Evolutionary conservation across 2,329 filamentous ascomycete species (phyloP), one percentile per base, ranked within the genome.

Genomic region (Monilinia aucupariae): DNA sequence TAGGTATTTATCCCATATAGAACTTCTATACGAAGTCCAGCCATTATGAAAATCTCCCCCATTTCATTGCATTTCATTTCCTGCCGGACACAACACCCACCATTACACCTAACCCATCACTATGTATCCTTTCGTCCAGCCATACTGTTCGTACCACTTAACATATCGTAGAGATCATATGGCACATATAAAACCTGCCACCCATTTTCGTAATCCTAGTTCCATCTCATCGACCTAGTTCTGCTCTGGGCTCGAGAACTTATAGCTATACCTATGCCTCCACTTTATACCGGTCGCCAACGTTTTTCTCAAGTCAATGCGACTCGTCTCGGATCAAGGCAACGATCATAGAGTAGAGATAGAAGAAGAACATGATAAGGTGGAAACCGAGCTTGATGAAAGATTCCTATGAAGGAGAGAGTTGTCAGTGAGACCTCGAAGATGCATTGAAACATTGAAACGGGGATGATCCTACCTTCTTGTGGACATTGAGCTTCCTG

Each of bases 291-390:
- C 68, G 64, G 22, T 66, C 62, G 59, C 65, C 52, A 37, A 72
- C 71, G 45, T 68, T 66, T 50, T 62, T 64, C 30, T 52, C 37
- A 64, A 71, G 71, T 87, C 88, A 96, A 78, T 92, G 85, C 65
- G 89, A 85, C 80, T 99, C 94, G 78, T 97, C 94, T 74, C 89
- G 88, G 81, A 99, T 99, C 67, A 99, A 84, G 69, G 94, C 68
- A 9, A 67, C 66, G 71, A 73, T 73, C 71, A 73, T 73, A 15
- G 68, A 96, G 85, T 96, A 96, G 63, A 64, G 62, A 81, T 99
- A 99, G 85, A 97, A 99, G 87, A 99, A 99, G 85, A 99, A 99
- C 92, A 99, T 97, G 80, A 99, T 78, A 65, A 99, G 82, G 78
- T 99, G 94, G 84, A 99, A 99, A 63, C 93, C 94, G 50, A 99